Evolutionary conservation across 2,329 filamentous ascomycete genomes (phyloP), one percentile per base, ranked within the genome.

Genomic region (Cyphellophora europaea): DNA sequence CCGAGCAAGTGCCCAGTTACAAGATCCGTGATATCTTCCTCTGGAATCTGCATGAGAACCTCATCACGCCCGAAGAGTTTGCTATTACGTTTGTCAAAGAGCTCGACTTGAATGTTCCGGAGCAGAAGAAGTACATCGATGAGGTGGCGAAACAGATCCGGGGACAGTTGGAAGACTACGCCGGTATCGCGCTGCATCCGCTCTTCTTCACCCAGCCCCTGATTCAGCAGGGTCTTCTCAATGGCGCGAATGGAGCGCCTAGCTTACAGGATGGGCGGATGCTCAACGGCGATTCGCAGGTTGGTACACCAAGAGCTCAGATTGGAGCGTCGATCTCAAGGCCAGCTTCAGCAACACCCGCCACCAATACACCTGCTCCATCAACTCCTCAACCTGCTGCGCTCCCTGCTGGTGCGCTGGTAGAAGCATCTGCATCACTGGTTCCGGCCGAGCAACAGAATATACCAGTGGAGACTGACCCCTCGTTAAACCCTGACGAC

Each of bases 41-140:
- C 34, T 98, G 91, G 91, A 98, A 98, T 52, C 70, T 98, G 11
- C 89, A 96, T 60, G 91, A 98, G 63, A 83, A 85, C 0, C 67
- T 95, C 39, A 83, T 88, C 33, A 98, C 91, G 0, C 93, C 91
- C 1, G 91, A 98, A 53, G 83, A 93, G 53, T 98, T 96, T 55
- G 91, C 91, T n/a, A 75, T 82, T 49, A 78, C 74, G 2, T 77
- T 96, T 47, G 88, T 93, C 2, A 85, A 93, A 45, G 91, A 98
- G 55, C 71, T 98, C 27, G 91, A 98, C 55, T 73, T 98, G 27
- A 89, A 89, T 3, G 15, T 19, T 16, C 19, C 19, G 12, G 80
- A 84, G 41, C 73, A 80, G 33, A 69, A 71, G 11, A 60, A 67
- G 11, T 73, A 87, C 48, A 79, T 86, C 8, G 69, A 74, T 42